Evolutionary conservation across 164 flowering plant genomes (phyloP), one percentile per base, ranked within the genome.

Genomic region (Akebia trifoliata): DNA sequence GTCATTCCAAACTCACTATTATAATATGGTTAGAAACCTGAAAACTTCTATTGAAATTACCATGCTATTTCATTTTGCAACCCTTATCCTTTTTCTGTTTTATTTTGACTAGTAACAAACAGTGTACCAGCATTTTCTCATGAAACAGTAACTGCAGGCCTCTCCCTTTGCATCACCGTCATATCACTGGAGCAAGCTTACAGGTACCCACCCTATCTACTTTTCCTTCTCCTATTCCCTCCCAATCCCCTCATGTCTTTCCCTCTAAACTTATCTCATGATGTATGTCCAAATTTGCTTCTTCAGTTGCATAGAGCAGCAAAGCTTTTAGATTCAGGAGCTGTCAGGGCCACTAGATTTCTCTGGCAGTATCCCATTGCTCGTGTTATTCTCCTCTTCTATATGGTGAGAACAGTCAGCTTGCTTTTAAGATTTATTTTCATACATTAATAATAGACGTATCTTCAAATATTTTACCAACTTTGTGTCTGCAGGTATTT

Each of bases 301-400:
- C 30, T 5, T 78, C 90, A 90, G 96, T 71, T 94, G 68, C 91
- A 89, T 67, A 94, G 81, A 75, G 97, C 96, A 42, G 97, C 84
- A 38, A 94, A 90, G 64, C 64, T 94, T 34, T 66, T 94, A 54
- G 99, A 94, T 74, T 74, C 91, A 49, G 99, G 96, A 59, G 97
- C 96, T 57, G 97, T 84, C 43, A 76, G 93, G 59, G 99, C 96
- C 22, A 94, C 96, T 37, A 81, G 84, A 58, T 90, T 94, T 76
- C 84, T 94, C n/a, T 94, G 97, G 97, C 86, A 88, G 59, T 85
- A 94, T 70, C 99, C 99, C 25, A 72, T 70, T 69, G 97, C 99
- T 59, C 85, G 99, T 44, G 57, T 94, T 30, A 63, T 81, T 63
- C 64, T 94, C 55, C 81, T 94, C 17, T 88, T 77, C 62, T 90